Evolutionary conservation across 2,329 filamentous ascomycete species (phyloP), one percentile per base, ranked within the genome.

Genomic region (Fonsecaea nubica): DNA sequence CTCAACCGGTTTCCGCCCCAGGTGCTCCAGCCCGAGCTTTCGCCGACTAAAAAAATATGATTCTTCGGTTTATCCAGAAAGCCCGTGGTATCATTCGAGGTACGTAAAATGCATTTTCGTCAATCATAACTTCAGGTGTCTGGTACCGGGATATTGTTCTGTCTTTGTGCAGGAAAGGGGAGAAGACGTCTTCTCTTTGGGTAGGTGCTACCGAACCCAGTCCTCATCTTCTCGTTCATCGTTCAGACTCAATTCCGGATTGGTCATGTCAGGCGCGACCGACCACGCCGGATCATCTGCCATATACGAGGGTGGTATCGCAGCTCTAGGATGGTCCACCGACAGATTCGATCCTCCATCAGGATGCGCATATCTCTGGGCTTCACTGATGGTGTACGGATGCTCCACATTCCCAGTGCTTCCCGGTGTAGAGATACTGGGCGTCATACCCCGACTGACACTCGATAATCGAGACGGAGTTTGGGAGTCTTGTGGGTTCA

Each of bases 141-240:
- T 42, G 30, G 48, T 40, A 13, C 18, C 42, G n/a, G n/a, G 58
- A 38, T 38, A 36, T 13, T 40, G 45, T 15, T 61, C 35, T 50
- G 45, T 40, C 35, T 18, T 35, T 35, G 33, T 33, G n/a, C 32
- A 48, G 48, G 32, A 32, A 35, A 38, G 36, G 35, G 9, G 4
- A 38, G 25, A 53, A 30, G 21, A 18, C 12, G 7, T 6, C 35
- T 45, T 18, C 13, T 3, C 35, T 45, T 36, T 13, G 33, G 8
- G 48, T 0, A 30, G 10, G 45, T 10, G 61, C 63, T 64, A 73
- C 35, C 70, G 69, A 35, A 71, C 70, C 71, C 71, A 73, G 38
- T 73, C 67, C 45, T 73, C 71, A 53, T 72, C 70, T 50, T 73
- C 71, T 50, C 64, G 57, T 55, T 69, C 71, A 55, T 73, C 71